Base-by-base conservation (phyloP, 2,329 filamentous ascomycete species). In the Arthroderma uncinatum region DNA sequence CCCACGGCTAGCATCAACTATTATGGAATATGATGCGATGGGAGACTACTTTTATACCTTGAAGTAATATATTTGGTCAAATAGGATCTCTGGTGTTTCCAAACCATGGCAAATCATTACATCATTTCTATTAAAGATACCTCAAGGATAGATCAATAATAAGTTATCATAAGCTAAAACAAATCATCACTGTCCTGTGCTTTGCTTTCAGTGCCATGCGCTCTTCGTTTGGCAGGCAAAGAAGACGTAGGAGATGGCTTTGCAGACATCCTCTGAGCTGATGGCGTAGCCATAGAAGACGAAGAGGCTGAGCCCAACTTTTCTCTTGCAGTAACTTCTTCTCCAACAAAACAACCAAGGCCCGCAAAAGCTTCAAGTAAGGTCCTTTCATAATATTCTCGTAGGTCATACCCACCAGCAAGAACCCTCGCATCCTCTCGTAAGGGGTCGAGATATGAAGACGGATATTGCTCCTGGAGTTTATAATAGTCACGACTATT, bases 361-460 rank as follows among this genome's bases (percentile, higher is more conserved):
- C 94, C 93, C 0, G 88, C 83, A 72, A 96, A 97, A 0, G 92
- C 90, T 68, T 96, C 91, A 60, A 89, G 87, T 68, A 98, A 75
- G 23, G 88, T 85, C 23, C 91, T 79, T 6, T 83, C 78, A 65
- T 89, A 88, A 67, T 93, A 97, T 68, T 95, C 90, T 34, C 81
- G 77, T 44, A 92, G 76, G 65, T 85, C 84, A 72, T 94, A 97
- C 0, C 93, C 94, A 33, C 90, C 91, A 14, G 87, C 88, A 54
- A 80, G 75, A 66, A 86, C 83, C 47, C 80, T 77, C 1, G 79
- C 73, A 67, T 91, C 85, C 40, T 81, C 80, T 57, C 84, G 81
- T 33, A 84, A 80, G 23, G 76, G 76, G 47, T 86, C 83, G 55
- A 94, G 76, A 78, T 84, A 89, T 50, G 85, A 81, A 67, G 87